Conservation (phyloP, 1,139 yeast species). For the Ashbya aceris region DNA sequence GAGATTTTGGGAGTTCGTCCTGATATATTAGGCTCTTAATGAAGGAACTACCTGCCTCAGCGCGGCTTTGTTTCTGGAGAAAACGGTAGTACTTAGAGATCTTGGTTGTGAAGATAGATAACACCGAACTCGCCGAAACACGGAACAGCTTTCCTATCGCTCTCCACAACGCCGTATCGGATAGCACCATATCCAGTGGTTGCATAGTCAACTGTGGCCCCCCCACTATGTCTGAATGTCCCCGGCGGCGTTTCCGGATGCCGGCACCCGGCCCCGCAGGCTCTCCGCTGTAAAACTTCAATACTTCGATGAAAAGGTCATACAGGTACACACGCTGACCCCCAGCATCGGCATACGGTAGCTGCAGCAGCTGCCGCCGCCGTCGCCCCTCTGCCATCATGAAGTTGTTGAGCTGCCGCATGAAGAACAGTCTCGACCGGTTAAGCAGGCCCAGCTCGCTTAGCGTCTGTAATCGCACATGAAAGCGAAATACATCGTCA, state of each 20-base stretch:
- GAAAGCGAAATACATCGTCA: slow-evolving; percentile 43
- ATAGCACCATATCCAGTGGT: slow-evolving; percentile 9
- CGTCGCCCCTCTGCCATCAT: slow-evolving; percentile 32
- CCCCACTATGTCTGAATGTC: slow-evolving; percentile 4
- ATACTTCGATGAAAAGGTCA: slow-evolving; percentile 44
- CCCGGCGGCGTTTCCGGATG: background rate
- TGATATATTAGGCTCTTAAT: slow-evolving; percentile 15
- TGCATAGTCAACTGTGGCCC: background rate
- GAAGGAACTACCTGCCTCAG: slow-evolving; percentile 8
- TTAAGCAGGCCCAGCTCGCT: slow-evolving; percentile 55
- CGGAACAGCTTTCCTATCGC: slow-evolving; percentile 23
- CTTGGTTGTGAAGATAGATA: slow-evolving; percentile 31
- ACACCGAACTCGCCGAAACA: slow-evolving; percentile 18
- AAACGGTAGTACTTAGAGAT: slow-evolving; percentile 40
- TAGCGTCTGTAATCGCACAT: slow-evolving; percentile 54
- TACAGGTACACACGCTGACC: slow-evolving; percentile 36
- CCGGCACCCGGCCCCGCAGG: slow-evolving; percentile 2
- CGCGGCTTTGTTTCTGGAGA: slow-evolving; percentile 21
- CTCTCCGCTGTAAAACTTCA: slow-evolving; percentile 13
- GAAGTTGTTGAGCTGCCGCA: slow-evolving; percentile 50
- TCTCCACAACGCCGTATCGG: slow-evolving; percentile 30
- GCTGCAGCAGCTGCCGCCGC: slow-evolving; percentile 2
- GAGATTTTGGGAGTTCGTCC: slow-evolving; percentile 27
- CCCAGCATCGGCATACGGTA: slow-evolving; percentile 8
- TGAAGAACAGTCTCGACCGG: slow-evolving; percentile 53